Percentiles rank a stretch among this genome's conserved stretches.
phyloP scores from a whole-genome alignment of 75 land plant species.

The Selaginella moellendorffii region DNA sequence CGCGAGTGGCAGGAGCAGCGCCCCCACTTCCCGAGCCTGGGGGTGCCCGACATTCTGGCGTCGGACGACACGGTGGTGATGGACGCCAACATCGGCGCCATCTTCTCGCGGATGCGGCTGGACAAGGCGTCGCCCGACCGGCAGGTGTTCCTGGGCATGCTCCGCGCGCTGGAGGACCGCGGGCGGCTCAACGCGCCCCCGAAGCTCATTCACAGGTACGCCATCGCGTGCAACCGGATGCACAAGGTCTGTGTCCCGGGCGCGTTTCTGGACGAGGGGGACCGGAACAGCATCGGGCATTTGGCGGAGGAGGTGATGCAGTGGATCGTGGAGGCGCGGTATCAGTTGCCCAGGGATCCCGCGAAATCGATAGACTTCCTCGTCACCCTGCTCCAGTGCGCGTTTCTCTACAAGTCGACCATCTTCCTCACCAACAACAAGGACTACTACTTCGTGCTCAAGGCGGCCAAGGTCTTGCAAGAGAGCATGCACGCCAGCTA shows the following conservation, averaged over 20 bases:
- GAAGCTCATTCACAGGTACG: not conserved
- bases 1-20: not conserved
- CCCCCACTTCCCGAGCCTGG: not conserved
- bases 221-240: not conserved
- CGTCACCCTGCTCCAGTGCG: not conserved
- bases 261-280: not conserved
- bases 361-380: not conserved
- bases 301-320: not conserved
- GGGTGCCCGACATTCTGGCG: not conserved
- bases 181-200: not conserved
- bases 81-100: not conserved
- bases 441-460: not conserved
- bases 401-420: not conserved
- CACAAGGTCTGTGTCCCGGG: not conserved
- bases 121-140: not conserved
- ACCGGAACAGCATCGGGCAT: not conserved
- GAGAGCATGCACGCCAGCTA: not conserved
- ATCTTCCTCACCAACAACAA: not conserved
- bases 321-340: not conserved
- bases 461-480: not conserved
- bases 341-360: not conserved
- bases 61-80: not conserved
- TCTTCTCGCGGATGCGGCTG: not conserved
- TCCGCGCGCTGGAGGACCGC: not conserved
- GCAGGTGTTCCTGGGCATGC: conserved; percentile 1